Conservation (phyloP, 495 filamentous ascomycete genomes). For the Neurospora africana region DNA sequence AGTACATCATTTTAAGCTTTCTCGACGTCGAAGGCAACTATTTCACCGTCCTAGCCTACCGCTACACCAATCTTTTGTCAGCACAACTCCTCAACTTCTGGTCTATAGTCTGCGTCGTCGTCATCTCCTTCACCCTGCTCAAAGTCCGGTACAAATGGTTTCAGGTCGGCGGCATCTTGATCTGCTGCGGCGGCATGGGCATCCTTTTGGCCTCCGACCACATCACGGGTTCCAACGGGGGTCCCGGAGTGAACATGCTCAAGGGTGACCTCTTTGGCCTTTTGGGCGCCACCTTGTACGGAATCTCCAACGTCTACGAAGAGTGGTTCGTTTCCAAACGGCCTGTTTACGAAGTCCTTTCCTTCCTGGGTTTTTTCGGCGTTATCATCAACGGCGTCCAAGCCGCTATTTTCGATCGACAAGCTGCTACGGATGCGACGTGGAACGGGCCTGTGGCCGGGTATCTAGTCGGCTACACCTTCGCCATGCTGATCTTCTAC, state of each 20-base stretch:
- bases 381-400: constrained; percentile 87
- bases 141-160: constrained; percentile 76
- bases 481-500: constrained; percentile 78
- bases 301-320: constrained; percentile 78
- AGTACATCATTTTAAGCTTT: constrained; percentile 86
- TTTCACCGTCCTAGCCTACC: constrained; percentile 89
- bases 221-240: constrained; percentile 57
- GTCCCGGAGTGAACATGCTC: constrained; percentile 55
- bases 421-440: constrained; percentile 52
- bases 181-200: constrained; percentile 90
- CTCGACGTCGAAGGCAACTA: constrained; percentile 96
- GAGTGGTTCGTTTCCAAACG: constrained; percentile 83
- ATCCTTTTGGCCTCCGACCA: constrained; percentile 81
- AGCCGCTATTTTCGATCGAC: constrained; percentile 80
- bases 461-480: constrained; percentile 79
- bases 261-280: constrained; percentile 92
- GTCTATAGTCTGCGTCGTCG: constrained; percentile 88
- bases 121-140: constrained; percentile 72
- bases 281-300: constrained; percentile 82
- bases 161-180: constrained; percentile 75
- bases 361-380: constrained; percentile 81
- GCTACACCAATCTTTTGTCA: constrained; percentile 81
- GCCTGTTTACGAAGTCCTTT: constrained; percentile 87
- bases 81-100: constrained; percentile 98
- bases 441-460: constrained; percentile 63